phyloP scores from a whole-genome alignment of 2,329 filamentous ascomycete genomes.

The Aspergillus sp. region DNA sequence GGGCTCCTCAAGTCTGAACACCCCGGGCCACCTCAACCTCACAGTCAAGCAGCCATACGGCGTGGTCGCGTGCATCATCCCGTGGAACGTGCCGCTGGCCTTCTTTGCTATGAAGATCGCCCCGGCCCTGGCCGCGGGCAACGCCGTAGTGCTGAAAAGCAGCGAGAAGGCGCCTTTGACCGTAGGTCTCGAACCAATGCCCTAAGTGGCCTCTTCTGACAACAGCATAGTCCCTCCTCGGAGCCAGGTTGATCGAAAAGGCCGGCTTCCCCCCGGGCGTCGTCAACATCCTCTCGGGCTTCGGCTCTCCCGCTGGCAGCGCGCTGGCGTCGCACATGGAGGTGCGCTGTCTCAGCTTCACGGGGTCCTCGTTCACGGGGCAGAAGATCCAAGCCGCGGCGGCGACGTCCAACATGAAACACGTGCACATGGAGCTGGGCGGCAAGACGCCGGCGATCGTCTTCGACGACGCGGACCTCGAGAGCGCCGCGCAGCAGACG shows the following conservation, averaged over 20 bases:
- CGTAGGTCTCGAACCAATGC: slow-evolving; percentile 28
- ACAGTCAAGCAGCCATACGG: slow-evolving; percentile 53
- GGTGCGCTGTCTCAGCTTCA: slow-evolving; percentile 61
- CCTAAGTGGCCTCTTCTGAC: neutral
- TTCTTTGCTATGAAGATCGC: slow-evolving; percentile 55
- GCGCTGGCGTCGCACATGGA: slow-evolving; percentile 57
- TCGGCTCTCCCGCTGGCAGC: slow-evolving; percentile 55
- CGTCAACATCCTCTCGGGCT: slow-evolving; percentile 57
- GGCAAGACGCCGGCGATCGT: slow-evolving; percentile 35
- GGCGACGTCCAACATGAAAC: slow-evolving; percentile 36
- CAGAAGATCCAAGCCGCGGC: slow-evolving; percentile 48
- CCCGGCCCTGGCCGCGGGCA: slow-evolving; percentile 59
- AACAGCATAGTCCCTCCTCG: slow-evolving; percentile 27
- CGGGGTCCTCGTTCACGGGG: slow-evolving; percentile 57
- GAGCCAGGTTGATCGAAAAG: slow-evolving; percentile 36
- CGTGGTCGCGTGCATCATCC: slow-evolving; percentile 57
- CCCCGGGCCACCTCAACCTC: slow-evolving; percentile 23
- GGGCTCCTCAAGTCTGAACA: slow-evolving; percentile 31
- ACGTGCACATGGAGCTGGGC: slow-evolving; percentile 33
- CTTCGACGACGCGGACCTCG: slow-evolving; percentile 42
- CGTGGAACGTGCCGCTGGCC: slow-evolving; percentile 54
- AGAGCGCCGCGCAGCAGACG: slow-evolving; percentile 43
- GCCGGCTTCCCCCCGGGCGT: slow-evolving; percentile 46
- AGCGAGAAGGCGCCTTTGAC: slow-evolving; percentile 63
- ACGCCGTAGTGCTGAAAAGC: slow-evolving; percentile 61